Evolutionary conservation across 2,329 filamentous ascomycete genomes (phyloP).

Genomic region (Claviceps sp.): DNA sequence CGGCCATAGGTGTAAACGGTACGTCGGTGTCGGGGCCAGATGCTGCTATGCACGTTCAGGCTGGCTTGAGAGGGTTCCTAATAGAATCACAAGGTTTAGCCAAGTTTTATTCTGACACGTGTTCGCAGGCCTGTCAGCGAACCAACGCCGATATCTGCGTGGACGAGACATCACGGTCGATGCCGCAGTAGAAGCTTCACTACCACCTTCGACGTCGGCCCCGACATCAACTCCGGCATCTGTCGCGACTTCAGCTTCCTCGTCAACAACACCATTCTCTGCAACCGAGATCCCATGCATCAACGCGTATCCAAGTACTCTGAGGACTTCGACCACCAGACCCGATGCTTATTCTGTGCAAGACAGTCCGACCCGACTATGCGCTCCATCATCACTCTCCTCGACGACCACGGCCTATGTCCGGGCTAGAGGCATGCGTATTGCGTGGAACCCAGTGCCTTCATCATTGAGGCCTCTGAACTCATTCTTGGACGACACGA

Average conservation of each 20-base stretch:
- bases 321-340: neutral
- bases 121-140: neutral
- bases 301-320: neutral
- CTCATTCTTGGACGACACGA: neutral
- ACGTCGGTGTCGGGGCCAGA: neutral
- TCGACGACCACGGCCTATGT: neutral
- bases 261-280: neutral
- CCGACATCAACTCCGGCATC: neutral
- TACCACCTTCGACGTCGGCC: neutral
- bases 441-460: neutral
- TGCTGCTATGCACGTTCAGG: neutral
- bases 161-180: neutral
- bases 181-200: neutral
- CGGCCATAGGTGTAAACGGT: conserved; percentile 6
- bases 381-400: neutral
- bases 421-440: neutral
- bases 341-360: neutral
- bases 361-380: neutral
- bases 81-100: neutral
- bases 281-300: neutral
- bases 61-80: neutral
- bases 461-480: neutral
- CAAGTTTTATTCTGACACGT: neutral
- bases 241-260: neutral
- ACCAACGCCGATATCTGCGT: neutral